Percentiles rank a stretch among this genome's conserved stretches.
These are phyloP conservation scores for Fusarium kyushuense DNA, from an alignment of 2,329 filamentous ascomycete species.

Conservation along the genomic window DNA sequence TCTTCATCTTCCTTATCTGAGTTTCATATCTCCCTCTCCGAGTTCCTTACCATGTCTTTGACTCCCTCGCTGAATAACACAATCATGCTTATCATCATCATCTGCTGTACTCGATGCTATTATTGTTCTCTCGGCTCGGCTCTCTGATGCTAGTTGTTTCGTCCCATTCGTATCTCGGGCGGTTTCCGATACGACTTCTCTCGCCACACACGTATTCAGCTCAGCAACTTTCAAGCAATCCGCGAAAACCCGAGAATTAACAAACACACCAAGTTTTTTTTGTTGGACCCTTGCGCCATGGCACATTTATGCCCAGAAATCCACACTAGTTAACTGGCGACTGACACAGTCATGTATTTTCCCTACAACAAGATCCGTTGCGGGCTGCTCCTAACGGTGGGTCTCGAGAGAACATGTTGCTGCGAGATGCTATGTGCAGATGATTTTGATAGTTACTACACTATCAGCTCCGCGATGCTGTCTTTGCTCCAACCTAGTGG, in stretches of 20 bases:
- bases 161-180: conserved; percentile 38
- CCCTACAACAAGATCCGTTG: conserved; percentile 7
- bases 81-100: conserved; percentile 32
- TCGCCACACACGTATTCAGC: conserved; percentile 30
- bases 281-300: conserved; percentile 31
- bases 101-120: background rate
- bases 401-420: conserved; percentile 5
- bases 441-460: conserved; percentile 30
- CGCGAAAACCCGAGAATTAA: conserved; percentile 26
- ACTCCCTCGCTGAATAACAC: conserved; percentile 26
- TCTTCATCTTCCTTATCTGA: conserved; percentile 38
- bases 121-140: background rate
- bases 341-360: conserved; percentile 15
- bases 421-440: conserved; percentile 37
- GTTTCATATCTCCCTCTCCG: conserved; percentile 20
- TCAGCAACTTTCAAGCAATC: conserved; percentile 6
- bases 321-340: conserved; percentile 6
- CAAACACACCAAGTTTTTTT: conserved; percentile 7
- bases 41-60: conserved; percentile 23
- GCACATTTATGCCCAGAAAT: conserved; percentile 12
- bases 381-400: conserved; percentile 8
- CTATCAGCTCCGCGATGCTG: conserved; percentile 24
- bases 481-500: conserved; percentile 37
- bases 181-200: conserved; percentile 36
- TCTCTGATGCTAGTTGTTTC: conserved; percentile 18